Conservation (phyloP, 1,139 yeast species). For the Waltiozyma sp. region DNA sequence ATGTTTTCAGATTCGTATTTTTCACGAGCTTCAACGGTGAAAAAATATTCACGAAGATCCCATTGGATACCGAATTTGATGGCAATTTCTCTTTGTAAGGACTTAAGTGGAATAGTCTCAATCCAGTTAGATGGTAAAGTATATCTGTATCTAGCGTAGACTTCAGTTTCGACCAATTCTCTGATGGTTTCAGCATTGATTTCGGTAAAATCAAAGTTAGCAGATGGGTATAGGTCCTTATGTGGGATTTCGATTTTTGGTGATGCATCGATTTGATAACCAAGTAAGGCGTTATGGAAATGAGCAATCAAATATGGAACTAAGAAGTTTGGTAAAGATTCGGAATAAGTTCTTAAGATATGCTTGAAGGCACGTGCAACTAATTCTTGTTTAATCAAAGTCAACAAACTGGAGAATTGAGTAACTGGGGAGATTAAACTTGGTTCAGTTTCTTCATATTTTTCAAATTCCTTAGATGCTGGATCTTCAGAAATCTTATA, state of each 20-base stretch:
- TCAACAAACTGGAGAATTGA: constrained; percentile 33
- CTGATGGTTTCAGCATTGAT: constrained; percentile 36
- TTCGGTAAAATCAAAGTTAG: constrained; percentile 33
- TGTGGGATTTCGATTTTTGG: constrained; percentile 36
- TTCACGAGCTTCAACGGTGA: constrained; percentile 30
- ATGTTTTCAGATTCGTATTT: constrained; percentile 22
- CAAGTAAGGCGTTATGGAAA: constrained; percentile 65
- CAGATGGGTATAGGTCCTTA: constrained; percentile 30
- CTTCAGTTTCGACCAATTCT: constrained; percentile 38
- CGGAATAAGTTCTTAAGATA: constrained; percentile 42
- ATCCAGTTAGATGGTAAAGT: constrained; percentile 41
- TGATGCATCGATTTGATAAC: constrained; percentile 29
- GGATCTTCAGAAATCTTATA: constrained; percentile 27
- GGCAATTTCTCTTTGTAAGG: constrained; percentile 63
- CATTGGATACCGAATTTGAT: constrained; percentile 82
- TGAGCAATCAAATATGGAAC: constrained; percentile 54
- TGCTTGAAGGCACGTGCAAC: constrained; percentile 75
- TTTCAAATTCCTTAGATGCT: constrained; percentile 24
- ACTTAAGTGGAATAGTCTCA: constrained; percentile 23
- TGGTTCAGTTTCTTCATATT: constrained; percentile 26
- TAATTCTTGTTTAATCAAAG: constrained; percentile 54
- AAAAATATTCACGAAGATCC: constrained; percentile 31
- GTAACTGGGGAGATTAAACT: constrained; percentile 21
- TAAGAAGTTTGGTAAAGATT: constrained; percentile 40
- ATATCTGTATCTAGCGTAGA: constrained; percentile 51